Evolutionary conservation across 108 stramenopile genomes (phyloP), one percentile per base, ranked within the genome.

Genomic region (Fragilaria crotonensis): DNA sequence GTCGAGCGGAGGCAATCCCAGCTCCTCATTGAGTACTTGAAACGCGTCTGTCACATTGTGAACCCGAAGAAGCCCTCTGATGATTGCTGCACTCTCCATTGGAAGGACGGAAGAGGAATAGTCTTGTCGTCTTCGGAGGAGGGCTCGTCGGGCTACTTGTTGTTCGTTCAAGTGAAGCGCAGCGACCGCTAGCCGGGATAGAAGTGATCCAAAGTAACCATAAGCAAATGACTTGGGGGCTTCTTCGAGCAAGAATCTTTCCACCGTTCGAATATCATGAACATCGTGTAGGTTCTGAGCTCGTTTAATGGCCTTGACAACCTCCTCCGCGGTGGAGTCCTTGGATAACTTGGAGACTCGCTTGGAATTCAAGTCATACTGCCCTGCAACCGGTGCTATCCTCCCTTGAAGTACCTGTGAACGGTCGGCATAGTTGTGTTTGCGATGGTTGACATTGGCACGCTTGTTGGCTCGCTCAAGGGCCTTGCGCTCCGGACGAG

Each of bases 181-280:
- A 5, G 86, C 86, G 9, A 91, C 90, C 48, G 90, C 86, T 33
- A 88, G 76, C 30, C 90, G 75, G 11, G 86, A 71, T 29, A 91
- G 60, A 31, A 91, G 75, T 5, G 83, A 83, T 49, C 90, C 90
- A 57, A 80, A 65, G 48, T 84, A 84, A 22, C 86, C 86, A 54
- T 85, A 82, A 49, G 82, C 84, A 63, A 74, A 81, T 0, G 64
- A 41, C 41, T 72, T 64, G 71, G 81, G 80, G 21, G 72, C 73
- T 49, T 87, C 68, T 25, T 83, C 77, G 36, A 90, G 48, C 53
- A 90, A 70, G 60, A 90, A 90, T 45, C 78, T 68, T 26, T 70
- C 81, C 77, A 91, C 79, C 29, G 69, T 70, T 25, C 52, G 25
- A 20, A 91, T 28, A 58, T 87, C 84, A 45, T 84, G 80, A 45